These are phyloP conservation scores for Chlamydomonas eustigma DNA, from an alignment of 139 green algal genomes.

Conservation along the genomic window DNA sequence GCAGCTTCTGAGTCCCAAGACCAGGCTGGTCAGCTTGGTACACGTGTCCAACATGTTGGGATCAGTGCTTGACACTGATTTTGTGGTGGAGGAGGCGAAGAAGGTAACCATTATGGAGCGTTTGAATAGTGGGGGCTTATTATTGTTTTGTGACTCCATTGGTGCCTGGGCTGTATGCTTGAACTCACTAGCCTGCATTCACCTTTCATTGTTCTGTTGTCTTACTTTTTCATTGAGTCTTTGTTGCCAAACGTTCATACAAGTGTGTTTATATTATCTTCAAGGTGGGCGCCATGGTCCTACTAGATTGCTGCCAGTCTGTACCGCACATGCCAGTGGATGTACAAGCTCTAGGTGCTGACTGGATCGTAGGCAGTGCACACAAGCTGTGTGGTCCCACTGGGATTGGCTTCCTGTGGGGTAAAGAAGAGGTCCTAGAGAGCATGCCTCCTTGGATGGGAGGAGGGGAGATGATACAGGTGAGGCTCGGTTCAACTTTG, in stretches of 20 bases:
- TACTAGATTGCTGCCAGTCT: conserved; percentile 96
- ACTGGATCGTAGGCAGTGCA: conserved; percentile 91
- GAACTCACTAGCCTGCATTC: no score
- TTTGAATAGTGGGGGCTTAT: no score
- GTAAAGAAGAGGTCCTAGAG: conserved; percentile 75
- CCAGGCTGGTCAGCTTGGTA: conserved; percentile 84
- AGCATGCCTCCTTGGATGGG: conserved; percentile 94
- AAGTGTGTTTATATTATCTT: no score
- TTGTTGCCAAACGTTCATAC: no score
- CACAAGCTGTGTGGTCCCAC: conserved; percentile 98
- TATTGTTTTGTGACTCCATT: no score
- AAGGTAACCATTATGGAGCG: no score
- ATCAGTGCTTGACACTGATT: conserved; percentile 46
- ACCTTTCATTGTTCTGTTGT: no score
- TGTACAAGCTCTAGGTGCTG: conserved; percentile 79
- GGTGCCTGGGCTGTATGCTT: no score
- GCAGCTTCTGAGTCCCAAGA: conserved; percentile 43
- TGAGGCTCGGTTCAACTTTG: no score
- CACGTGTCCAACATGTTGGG: conserved; percentile 96
- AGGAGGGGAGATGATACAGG: conserved; percentile 96
- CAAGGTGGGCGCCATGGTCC: conserved; percentile 53
- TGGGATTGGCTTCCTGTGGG: conserved; percentile 98
- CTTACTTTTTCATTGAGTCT: no score
- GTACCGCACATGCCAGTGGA: conserved; percentile 95
- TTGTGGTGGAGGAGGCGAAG: conserved; percentile 56